phyloP scores from a whole-genome alignment of 257 asterid species.

The Lavandula angustifolia region DNA sequence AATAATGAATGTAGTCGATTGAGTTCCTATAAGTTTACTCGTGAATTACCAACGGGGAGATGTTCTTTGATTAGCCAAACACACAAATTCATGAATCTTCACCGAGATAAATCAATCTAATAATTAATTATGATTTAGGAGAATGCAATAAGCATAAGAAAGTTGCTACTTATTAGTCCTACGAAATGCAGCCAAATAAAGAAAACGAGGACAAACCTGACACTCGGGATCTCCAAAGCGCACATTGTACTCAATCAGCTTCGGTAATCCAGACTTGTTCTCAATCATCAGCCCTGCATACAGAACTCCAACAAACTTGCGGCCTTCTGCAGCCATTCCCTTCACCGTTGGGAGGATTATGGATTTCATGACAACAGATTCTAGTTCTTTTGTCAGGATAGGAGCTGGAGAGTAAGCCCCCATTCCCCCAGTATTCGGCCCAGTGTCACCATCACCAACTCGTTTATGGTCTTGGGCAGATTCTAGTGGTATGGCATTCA shows the following conservation, averaged over 20 bases:
- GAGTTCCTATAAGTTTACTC: not conserved
- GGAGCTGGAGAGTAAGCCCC: conserved; percentile 99
- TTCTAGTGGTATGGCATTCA: conserved; percentile 84
- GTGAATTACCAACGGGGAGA: not conserved
- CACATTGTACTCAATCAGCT: conserved; percentile 92
- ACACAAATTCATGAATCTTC: not conserved
- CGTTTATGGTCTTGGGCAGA: conserved; percentile 99
- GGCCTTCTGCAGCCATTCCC: conserved; percentile 92
- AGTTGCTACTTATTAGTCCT: too few species aligned
- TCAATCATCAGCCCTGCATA: conserved; percentile 97
- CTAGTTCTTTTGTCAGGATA: conserved; percentile 73
- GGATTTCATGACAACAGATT: conserved; percentile 71
- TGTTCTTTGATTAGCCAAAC: not conserved
- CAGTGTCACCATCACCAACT: conserved; percentile 89
- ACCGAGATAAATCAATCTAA: not conserved
- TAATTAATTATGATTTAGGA: too few species aligned
- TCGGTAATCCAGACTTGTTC: conserved; percentile 81
- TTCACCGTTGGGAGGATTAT: conserved; percentile 83
- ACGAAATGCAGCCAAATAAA: too few species aligned
- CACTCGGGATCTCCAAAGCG: conserved; percentile 98
- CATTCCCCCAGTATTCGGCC: conserved; percentile 98
- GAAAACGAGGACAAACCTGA: conserved; percentile 61
- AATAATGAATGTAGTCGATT: not conserved
- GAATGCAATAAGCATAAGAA: too few species aligned
- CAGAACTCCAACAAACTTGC: conserved; percentile 90